These are phyloP conservation scores for Extremus antarcticus DNA, from an alignment of 495 filamentous ascomycete genomes.

Conservation along the genomic window DNA sequence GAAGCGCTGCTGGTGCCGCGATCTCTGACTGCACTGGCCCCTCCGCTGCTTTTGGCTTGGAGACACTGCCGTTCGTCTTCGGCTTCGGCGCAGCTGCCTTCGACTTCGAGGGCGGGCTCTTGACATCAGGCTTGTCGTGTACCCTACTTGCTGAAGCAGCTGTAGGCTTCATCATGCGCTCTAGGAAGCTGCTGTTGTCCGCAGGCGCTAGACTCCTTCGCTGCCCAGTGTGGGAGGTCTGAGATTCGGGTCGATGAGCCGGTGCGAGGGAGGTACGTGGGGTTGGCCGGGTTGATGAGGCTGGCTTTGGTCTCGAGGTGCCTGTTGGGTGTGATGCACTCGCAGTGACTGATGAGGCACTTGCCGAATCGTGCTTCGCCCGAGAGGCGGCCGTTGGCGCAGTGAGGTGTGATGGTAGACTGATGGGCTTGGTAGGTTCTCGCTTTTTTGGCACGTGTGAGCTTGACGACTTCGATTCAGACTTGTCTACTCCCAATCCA, in stretches of 20 bases:
- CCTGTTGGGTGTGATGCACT: constrained; percentile 20
- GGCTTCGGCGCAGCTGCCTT: neutral
- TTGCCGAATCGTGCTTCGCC: constrained; percentile 26
- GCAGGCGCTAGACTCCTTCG: constrained; percentile 30
- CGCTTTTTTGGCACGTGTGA: constrained; percentile 21
- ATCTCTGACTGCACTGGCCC: too few species aligned
- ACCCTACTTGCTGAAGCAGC: constrained; percentile 66
- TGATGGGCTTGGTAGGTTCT: constrained; percentile 30
- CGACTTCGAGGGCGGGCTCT: constrained; percentile 10
- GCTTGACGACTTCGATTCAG: constrained; percentile 10
- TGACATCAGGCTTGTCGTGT: constrained; percentile 46
- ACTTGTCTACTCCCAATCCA: neutral
- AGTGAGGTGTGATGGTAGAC: constrained; percentile 30
- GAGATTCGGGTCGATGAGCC: constrained; percentile 25
- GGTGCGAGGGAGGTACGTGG: constrained; percentile 14
- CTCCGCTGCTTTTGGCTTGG: neutral
- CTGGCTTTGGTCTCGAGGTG: constrained; percentile 16
- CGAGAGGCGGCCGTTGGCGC: constrained; percentile 31
- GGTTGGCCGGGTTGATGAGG: constrained; percentile 16
- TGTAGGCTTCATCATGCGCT: constrained; percentile 88
- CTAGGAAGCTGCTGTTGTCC: constrained; percentile 64
- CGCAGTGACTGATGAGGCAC: constrained; percentile 1
- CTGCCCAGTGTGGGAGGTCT: constrained; percentile 18
- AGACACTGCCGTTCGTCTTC: constrained; percentile 3
- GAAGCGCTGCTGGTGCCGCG: neutral